Percentiles rank a stretch among this genome's conserved stretches.
Conservation (phyloP, 352 stramenopile genomes). For the Peronospora destructor region DNA sequence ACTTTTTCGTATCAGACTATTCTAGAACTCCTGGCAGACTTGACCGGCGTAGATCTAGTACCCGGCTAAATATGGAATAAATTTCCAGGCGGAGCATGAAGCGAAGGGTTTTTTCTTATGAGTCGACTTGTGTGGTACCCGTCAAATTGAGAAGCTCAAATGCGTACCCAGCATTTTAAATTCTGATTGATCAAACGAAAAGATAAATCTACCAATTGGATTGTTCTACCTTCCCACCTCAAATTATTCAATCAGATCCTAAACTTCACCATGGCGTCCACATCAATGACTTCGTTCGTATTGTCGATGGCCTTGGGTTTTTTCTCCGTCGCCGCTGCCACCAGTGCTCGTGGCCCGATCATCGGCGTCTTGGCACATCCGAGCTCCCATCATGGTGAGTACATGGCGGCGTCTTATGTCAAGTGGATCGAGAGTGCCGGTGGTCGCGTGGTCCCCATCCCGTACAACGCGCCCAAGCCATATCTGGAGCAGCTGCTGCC, state of each 20-base stretch:
- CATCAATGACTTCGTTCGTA: slow-evolving; percentile 1
- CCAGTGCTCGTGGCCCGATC: slow-evolving; percentile 30
- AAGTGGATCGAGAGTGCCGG: slow-evolving; percentile 77
- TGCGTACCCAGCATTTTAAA: no score
- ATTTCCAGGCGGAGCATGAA: no score
- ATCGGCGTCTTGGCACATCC: slow-evolving; percentile 52
- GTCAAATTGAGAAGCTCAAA: no score
- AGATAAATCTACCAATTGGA: no score
- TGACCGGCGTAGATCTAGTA: no score
- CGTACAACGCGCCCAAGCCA: slow-evolving; percentile 53
- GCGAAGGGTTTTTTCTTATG: no score
- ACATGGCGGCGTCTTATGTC: slow-evolving; percentile 73
- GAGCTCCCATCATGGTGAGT: slow-evolving; percentile 55
- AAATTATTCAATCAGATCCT: slow-evolving; percentile 1
- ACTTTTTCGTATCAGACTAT: no score
- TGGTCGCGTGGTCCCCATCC: slow-evolving; percentile 63
- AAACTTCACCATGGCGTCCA: slow-evolving; percentile 9
- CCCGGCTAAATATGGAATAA: no score
- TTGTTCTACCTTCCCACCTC: no score
- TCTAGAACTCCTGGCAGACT: no score
- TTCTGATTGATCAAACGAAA: no score
- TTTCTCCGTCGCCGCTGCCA: slow-evolving; percentile 6
- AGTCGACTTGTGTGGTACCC: no score
- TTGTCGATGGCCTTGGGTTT: slow-evolving; percentile 7
- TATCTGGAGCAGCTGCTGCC: slow-evolving; percentile 54